Conservation (phyloP, 768 basidiomycete species). For the Lentinula boryana region DNA sequence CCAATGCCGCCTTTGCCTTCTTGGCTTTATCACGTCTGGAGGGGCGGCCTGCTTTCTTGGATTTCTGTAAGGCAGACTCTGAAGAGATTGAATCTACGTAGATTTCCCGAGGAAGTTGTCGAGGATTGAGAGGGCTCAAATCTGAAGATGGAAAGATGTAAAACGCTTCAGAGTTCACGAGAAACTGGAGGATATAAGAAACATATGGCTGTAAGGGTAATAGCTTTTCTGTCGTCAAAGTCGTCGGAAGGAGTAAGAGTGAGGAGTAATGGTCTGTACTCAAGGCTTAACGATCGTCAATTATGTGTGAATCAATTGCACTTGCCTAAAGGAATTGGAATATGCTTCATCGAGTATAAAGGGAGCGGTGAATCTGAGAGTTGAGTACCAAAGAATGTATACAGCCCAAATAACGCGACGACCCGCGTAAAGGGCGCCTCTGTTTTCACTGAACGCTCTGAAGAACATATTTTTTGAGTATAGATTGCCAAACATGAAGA, state of each 20-base stretch:
- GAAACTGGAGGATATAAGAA: slow-evolving; percentile 39
- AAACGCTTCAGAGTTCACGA: slow-evolving; percentile 48
- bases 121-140: slow-evolving; percentile 49
- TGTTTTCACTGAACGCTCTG: slow-evolving; percentile 49
- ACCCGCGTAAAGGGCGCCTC: slow-evolving; percentile 51
- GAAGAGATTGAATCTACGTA: slow-evolving; percentile 27
- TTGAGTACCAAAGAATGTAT: slow-evolving; percentile 67
- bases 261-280: slow-evolving; percentile 49
- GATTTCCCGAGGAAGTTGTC: slow-evolving; percentile 65
- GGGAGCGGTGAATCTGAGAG: slow-evolving; percentile 47
- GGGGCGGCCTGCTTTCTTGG: slow-evolving; percentile 51
- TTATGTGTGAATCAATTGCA: slow-evolving; percentile 5
- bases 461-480: not conserved
- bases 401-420: slow-evolving; percentile 62
- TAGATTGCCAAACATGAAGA: not conserved
- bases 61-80: slow-evolving; percentile 29
- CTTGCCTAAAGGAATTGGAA: slow-evolving; percentile 59
- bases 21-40: slow-evolving; percentile 53
- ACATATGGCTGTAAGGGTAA: slow-evolving; percentile 44
- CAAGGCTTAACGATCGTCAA: not conserved
- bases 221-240: slow-evolving; percentile 33
- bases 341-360: slow-evolving; percentile 43
- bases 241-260: slow-evolving; percentile 42
- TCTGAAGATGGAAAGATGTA: slow-evolving; percentile 52
- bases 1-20: slow-evolving; percentile 45